These are phyloP conservation scores for Wickerhamiella azyma DNA, from an alignment of 805 yeast genomes.

Conservation along the genomic window DNA sequence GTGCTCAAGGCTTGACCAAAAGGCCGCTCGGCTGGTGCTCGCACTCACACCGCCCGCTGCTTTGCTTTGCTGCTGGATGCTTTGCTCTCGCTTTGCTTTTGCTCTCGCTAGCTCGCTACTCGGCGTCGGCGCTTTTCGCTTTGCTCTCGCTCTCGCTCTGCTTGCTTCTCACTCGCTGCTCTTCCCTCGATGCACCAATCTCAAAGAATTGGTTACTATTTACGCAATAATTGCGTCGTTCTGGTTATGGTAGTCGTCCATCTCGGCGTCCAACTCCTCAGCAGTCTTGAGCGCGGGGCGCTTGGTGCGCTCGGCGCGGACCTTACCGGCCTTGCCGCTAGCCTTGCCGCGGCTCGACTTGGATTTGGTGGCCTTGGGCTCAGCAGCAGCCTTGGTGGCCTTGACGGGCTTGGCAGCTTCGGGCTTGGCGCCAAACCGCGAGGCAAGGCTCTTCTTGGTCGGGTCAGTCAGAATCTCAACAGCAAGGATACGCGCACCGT, in stretches of 20 bases:
- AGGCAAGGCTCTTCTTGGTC: constrained; percentile 46
- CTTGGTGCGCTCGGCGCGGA: constrained; percentile 16
- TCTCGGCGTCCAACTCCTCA: constrained; percentile 93
- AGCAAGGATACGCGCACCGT: constrained; percentile 63
- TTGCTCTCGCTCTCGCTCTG: neutral
- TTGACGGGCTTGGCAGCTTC: neutral
- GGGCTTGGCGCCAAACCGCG: constrained; percentile 37
- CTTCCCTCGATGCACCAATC: neutral
- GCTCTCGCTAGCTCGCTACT: neutral
- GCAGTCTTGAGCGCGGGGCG: constrained; percentile 47
- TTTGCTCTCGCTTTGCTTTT: neutral
- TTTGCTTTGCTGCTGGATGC: neutral
- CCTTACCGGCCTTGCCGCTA: no score
- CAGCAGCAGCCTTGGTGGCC: neutral
- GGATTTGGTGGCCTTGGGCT: constrained; percentile 7
- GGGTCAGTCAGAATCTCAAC: constrained; percentile 80
- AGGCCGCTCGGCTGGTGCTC: no score
- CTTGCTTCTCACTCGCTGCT: neutral
- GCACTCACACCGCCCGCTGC: no score
- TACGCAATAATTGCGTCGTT: constrained; percentile 17
- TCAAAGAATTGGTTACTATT: constrained; percentile 4
- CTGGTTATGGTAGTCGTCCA: constrained; percentile 74
- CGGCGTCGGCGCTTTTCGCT: no score
- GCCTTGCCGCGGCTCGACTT: constrained; percentile 20
- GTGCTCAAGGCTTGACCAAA: no score